phyloP scores from a whole-genome alignment of 352 stramenopile genomes.

The Pythium brachiatum region DNA sequence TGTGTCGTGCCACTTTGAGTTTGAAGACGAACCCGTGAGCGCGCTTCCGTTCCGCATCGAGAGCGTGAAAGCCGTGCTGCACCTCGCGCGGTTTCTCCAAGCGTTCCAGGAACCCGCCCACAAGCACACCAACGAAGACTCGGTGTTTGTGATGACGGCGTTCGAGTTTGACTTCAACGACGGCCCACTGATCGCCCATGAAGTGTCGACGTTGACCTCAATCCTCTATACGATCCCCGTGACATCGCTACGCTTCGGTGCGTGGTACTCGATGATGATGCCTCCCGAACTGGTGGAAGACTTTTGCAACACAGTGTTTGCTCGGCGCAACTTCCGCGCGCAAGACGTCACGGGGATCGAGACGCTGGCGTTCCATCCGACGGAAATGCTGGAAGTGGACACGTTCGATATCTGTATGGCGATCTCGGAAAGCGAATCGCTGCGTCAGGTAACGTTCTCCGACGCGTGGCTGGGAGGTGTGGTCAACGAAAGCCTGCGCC shows the following conservation, averaged over 20 bases:
- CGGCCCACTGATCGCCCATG: background rate
- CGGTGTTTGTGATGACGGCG: background rate
- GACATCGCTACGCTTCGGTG: conserved; percentile 5
- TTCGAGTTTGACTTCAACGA: conserved; percentile 9
- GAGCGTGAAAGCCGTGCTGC: background rate
- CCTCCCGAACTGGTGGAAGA: background rate
- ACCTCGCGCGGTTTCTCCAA: background rate
- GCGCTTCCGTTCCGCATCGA: background rate
- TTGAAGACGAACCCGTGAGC: conserved; percentile 2
- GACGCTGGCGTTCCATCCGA: background rate
- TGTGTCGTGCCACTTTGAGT: conserved; percentile 1
- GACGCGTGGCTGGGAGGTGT: background rate
- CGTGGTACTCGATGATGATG: background rate
- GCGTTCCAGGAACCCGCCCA: background rate
- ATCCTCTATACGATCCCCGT: background rate
- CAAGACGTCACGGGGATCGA: background rate
- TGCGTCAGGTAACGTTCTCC: background rate
- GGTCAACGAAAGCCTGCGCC: background rate
- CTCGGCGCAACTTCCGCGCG: background rate
- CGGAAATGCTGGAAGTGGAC: background rate
- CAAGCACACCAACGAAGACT: background rate
- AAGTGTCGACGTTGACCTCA: background rate
- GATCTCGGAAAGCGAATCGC: background rate
- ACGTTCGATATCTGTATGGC: background rate
- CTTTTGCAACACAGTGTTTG: background rate